These are phyloP conservation scores for Cadophora malorum DNA, from an alignment of 2,329 filamentous ascomycete species.

Conservation along the genomic window DNA sequence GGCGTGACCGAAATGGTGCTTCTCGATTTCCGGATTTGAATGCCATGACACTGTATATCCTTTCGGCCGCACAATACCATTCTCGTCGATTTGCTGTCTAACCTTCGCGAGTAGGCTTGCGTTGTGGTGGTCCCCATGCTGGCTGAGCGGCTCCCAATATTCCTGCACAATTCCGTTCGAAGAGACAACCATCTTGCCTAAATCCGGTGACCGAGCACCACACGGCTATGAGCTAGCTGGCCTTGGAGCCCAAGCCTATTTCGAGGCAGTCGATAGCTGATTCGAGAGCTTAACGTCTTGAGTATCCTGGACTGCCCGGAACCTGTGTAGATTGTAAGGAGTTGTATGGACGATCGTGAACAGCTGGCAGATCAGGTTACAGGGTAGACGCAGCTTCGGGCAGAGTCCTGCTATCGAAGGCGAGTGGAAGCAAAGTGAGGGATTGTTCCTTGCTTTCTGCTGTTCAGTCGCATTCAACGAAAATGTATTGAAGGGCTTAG, in stretches of 20 bases:
- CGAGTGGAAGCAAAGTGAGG: background rate
- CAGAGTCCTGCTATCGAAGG: background rate
- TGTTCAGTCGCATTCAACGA: background rate
- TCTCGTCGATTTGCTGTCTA: slow-evolving; percentile 49
- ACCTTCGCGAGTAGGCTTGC: slow-evolving; percentile 38
- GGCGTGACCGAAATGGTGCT: slow-evolving; percentile 94
- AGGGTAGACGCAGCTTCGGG: background rate
- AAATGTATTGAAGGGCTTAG: too few species aligned
- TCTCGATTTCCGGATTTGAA: slow-evolving; percentile 92
- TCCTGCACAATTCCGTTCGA: slow-evolving; percentile 44
- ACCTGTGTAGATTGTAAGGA: background rate
- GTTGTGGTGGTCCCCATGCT: slow-evolving; percentile 42
- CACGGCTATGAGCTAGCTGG: background rate
- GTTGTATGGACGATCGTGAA: background rate
- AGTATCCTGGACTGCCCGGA: background rate
- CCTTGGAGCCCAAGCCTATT: background rate
- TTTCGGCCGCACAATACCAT: slow-evolving; percentile 79
- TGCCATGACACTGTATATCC: slow-evolving; percentile 95
- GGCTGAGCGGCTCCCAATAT: slow-evolving; percentile 41
- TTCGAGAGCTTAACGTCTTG: background rate
- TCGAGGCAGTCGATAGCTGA: background rate
- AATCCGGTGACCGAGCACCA: background rate
- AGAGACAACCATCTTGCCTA: slow-evolving; percentile 39
- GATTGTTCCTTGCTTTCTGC: background rate
- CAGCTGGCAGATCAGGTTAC: background rate